Percentiles rank a stretch among this genome's conserved stretches.
Evolutionary conservation across 495 filamentous ascomycete genomes (phyloP).

Genomic region (Entonaema liquescens): DNA sequence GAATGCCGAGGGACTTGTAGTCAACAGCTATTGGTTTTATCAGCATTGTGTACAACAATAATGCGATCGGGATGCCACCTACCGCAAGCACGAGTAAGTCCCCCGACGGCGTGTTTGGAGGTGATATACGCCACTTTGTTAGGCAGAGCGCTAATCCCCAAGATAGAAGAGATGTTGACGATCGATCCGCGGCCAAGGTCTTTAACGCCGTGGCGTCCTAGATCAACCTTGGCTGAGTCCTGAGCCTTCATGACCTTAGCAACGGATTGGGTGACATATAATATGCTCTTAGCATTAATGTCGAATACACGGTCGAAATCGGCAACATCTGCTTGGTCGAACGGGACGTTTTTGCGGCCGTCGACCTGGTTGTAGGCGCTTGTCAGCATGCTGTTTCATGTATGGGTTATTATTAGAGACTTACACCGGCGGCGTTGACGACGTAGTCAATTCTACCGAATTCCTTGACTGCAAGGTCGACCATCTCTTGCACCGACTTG

Average conservation of each 20-base stretch:
- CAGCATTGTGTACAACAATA: background rate
- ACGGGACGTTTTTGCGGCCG: conserved; percentile 6
- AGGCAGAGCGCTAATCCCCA: conserved; percentile 22
- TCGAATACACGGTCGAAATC: conserved; percentile 44
- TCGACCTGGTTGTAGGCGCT: background rate
- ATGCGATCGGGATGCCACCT: background rate
- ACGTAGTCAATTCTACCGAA: conserved; percentile 34
- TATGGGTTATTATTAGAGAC: background rate
- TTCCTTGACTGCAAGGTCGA: conserved; percentile 37
- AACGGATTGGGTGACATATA: conserved; percentile 48
- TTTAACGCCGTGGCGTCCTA: conserved; percentile 28
- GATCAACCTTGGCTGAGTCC: conserved; percentile 37
- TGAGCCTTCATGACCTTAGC: conserved; percentile 51
- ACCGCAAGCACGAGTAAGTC: conserved; percentile 38
- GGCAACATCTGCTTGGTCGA: conserved; percentile 39
- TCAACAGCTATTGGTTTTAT: conserved; percentile 29
- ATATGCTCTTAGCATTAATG: conserved; percentile 47
- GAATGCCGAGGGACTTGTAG: conserved; percentile 27
- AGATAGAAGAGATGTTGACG: conserved; percentile 39
- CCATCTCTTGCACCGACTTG: conserved; percentile 41
- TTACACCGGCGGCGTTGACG: conserved; percentile 19
- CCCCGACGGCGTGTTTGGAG: conserved; percentile 42
- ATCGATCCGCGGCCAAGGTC: conserved; percentile 40
- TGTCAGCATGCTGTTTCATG: background rate
- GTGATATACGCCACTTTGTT: conserved; percentile 32